Evolutionary conservation across 305 asterid species (phyloP), one percentile per base, ranked within the genome.

Genomic region (Rubia tinctorum): DNA sequence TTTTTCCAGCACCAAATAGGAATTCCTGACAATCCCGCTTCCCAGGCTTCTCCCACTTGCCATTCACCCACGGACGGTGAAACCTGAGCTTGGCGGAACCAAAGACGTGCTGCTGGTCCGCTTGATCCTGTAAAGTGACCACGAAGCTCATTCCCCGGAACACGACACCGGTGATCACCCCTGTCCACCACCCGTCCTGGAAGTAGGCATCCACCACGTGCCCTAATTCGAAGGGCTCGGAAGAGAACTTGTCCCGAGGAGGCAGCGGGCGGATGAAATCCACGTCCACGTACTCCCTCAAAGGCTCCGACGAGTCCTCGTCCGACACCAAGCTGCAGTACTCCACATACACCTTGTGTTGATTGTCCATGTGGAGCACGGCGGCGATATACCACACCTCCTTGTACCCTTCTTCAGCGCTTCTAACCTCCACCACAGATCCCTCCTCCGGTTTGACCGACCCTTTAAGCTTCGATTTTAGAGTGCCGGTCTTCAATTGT

Each of bases 101-200:
- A 71, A 88, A 85, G 67, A 80, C 86, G 44, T 81, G 85, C 23
- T 42, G 45, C 73, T 80, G 90, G 78, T 85, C 94, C 0, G 89
- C 87, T 8, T 92, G 91, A 69, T 76, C 43, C 23, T 68, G 75
- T 65, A 90, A 86, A 30, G 86, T 80, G 22, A 90, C 88, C 2
- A 78, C 62, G 53, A 75, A 88, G 34, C 79, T 85, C 64, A 64
- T 66, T 9, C 75, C 85, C 6, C 73, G 23, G 10, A 4, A 80
- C 9, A 82, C 7, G 17, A 73, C 77, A 23, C 80, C 69, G 2
- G 71, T 75, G 2, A 88, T 82, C 17, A 77, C 81, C 22, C 93
- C 96, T 0, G 79, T 86, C 95, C 97, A 90, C 95, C 96, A 91
- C 11, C 95, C 95, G 66, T 90, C 96, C 76, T 70, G 79, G 77